Base-by-base conservation (phyloP, 1,284 basidiomycete species). In the Meira nashicola region DNA sequence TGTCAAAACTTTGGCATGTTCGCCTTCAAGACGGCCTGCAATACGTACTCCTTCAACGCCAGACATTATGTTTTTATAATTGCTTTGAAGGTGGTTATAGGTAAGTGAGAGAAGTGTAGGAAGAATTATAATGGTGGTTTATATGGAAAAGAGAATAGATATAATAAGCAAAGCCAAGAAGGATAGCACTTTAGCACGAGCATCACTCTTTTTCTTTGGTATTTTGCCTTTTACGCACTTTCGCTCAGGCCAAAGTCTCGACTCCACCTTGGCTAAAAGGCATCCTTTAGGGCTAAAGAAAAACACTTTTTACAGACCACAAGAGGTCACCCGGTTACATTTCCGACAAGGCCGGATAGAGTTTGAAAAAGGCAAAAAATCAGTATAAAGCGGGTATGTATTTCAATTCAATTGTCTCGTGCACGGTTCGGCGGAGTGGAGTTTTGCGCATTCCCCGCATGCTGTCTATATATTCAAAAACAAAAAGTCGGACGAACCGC, bases 1-100 rank as follows among this genome's bases (percentile, higher is more conserved):
- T 8, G 91, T 89, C 79, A 99, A 87, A 79, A 98, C 88, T 40
- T 76, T 74, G 58, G 73, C 73, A 65, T 81, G 80, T 14, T 71
- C 76, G 58, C 74, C 78, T 68, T 78, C 66, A 63, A 78, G 71
- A 49, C 65, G 64, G 63, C 65, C 69, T 28, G 72, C 67, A 62
- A 78, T 73, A 51, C 76, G 76, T 46, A 78, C 76, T 50, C 74
- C 74, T 63, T 76, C 73, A 58, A 77, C 74, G 46, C 40, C 43
- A 6, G 76, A 74, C 76, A 77, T 77, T 52, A 5, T 73, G 52
- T 28, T 7, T 14, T 52, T 49, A 6, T 57, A 48, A 8, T 5
- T 49, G 14, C 5, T 37, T 21, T 12, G 10, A 39, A 17, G 44
- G 53, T 55, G 47, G 44, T 23, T 54, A 52, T n/a, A 19, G n/a